Evolutionary conservation across 805 yeast genomes (phyloP).

Genomic region (Yarrowia porcina): DNA sequence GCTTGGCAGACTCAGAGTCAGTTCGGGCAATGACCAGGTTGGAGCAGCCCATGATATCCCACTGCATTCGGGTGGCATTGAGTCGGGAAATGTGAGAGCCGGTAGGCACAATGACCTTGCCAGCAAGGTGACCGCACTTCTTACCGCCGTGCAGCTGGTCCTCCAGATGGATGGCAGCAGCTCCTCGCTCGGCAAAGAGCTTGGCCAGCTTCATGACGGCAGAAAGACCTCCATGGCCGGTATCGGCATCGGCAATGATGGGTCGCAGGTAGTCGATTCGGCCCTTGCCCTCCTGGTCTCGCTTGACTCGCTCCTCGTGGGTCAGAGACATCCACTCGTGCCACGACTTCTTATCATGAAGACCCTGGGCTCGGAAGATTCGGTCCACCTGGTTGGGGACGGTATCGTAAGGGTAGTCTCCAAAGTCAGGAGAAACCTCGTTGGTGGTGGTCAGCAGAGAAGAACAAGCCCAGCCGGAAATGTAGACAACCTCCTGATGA

Average conservation of each 20-base stretch:
- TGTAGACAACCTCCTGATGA: slow-evolving; percentile 52
- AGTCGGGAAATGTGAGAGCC: slow-evolving; percentile 53
- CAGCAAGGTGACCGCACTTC: slow-evolving; percentile 62
- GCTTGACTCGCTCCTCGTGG: slow-evolving; percentile 33
- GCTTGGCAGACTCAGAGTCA: slow-evolving; percentile 54
- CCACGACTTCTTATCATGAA: slow-evolving; percentile 54
- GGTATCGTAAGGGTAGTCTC: slow-evolving; percentile 66
- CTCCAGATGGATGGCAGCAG: slow-evolving; percentile 63
- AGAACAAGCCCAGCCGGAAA: slow-evolving; percentile 63
- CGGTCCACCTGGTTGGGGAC: slow-evolving; percentile 66
- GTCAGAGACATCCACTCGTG: slow-evolving; percentile 41
- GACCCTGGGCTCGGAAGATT: slow-evolving; percentile 53
- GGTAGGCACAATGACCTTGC: slow-evolving; percentile 60
- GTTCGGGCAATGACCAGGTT: slow-evolving; percentile 60
- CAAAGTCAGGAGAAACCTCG: slow-evolving; percentile 64
- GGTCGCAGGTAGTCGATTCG: slow-evolving; percentile 55
- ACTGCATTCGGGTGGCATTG: slow-evolving; percentile 57
- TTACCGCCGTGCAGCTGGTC: slow-evolving; percentile 66
- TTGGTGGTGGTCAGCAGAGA: slow-evolving; percentile 56
- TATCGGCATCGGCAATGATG: slow-evolving; percentile 64
- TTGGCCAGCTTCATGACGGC: slow-evolving; percentile 65
- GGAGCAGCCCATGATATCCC: slow-evolving; percentile 61
- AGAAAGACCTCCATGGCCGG: slow-evolving; percentile 62
- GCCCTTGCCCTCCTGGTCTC: slow-evolving; percentile 32
- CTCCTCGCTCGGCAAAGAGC: slow-evolving; percentile 63